A percentile compares a stretch with the other conserved stretches of the same genome.
Conservation (phyloP, 176 grass and related monocot genomes). For the Carex cristatella region DNA sequence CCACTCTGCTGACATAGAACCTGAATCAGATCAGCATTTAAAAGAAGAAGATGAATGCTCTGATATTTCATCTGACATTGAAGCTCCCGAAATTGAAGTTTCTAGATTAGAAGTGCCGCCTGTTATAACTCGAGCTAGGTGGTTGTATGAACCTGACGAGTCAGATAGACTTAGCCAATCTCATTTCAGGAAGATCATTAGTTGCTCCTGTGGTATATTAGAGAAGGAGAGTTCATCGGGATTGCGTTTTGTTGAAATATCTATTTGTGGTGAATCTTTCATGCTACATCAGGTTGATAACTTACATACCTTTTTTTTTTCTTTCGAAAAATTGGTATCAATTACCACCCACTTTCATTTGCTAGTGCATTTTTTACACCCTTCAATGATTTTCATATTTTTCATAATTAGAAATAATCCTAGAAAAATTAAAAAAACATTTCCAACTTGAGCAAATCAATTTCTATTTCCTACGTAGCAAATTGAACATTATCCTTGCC, state of each 20-base stretch:
- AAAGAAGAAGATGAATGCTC: slow-evolving; percentile 30
- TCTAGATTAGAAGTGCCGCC: slow-evolving; percentile 12
- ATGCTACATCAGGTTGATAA: slow-evolving; percentile 87
- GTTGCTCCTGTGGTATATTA: slow-evolving; percentile 57
- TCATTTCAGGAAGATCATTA: slow-evolving; percentile 83
- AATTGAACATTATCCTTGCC: not conserved
- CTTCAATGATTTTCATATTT: not conserved
- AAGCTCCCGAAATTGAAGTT: slow-evolving; percentile 22
- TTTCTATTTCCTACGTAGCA: not conserved
- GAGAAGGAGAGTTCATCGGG: slow-evolving; percentile 51
- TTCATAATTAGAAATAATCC: not conserved
- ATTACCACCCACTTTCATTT: not conserved
- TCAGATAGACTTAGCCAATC: slow-evolving; percentile 68
- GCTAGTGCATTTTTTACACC: not conserved
- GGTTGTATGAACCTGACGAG: slow-evolving; percentile 89
- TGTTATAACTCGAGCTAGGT: slow-evolving; percentile 53
- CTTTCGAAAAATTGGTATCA: not conserved
- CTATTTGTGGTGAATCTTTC: slow-evolving; percentile 81
- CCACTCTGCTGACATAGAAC: slow-evolving; percentile 22
- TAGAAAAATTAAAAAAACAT: not conserved
- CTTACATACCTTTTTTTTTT: not conserved
- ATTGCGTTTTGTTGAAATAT: slow-evolving; percentile 69
- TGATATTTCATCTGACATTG: slow-evolving; percentile 24
- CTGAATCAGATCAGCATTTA: slow-evolving; percentile 19
- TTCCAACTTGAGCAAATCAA: not conserved